Base-by-base conservation (phyloP, 257 asterid genomes). In the Solanum tarijense region DNA sequence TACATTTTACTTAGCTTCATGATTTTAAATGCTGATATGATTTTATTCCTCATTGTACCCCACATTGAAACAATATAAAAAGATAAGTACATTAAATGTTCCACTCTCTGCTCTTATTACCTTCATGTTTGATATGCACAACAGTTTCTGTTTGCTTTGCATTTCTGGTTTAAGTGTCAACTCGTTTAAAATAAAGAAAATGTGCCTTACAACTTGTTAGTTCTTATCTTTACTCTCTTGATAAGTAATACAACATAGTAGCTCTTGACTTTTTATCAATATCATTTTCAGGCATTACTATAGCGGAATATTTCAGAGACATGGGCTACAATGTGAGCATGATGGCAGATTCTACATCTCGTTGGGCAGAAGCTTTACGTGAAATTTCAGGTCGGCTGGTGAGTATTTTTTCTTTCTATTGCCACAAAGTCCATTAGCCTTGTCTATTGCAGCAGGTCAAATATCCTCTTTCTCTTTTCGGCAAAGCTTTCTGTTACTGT, bases 321-420 rank as follows among this genome's bases (percentile, higher is more conserved):
- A 97, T 97, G 99, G 99, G 99, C 74, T 97, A 97, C 96, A 97
- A 97, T 91, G 99, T 97, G 86, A 96, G 99, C 91, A 97, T 97
- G 99, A 97, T 97, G 99, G 99, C 99, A 88, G 99, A 97, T 91
- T 97, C 99, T 41, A 97, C 99, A 23, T 97, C 99, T 86, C 98
- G 99, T 68, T 97, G 99, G 99, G 99, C 99, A 18, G 99, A 97
- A 93, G 99, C 99, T 69, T 90, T 97, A 94, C 99, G 99, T 93
- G 99, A 97, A 92, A 97, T 97, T 91, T 97, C 99, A 20, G 99
- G 99, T 52, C 98, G 99, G 87, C 90, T 97, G 98, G 99, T 97
- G 94, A 89, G 95, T 90, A 13, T n/a, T n/a, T 76, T 0, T 2
- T 39, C 84, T 43, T 43, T 25, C n/a, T 12, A n/a, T 39, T 78